Evolutionary conservation across 169 alveolate genomes (phyloP).

Genomic region (Plasmodium vivax): DNA sequence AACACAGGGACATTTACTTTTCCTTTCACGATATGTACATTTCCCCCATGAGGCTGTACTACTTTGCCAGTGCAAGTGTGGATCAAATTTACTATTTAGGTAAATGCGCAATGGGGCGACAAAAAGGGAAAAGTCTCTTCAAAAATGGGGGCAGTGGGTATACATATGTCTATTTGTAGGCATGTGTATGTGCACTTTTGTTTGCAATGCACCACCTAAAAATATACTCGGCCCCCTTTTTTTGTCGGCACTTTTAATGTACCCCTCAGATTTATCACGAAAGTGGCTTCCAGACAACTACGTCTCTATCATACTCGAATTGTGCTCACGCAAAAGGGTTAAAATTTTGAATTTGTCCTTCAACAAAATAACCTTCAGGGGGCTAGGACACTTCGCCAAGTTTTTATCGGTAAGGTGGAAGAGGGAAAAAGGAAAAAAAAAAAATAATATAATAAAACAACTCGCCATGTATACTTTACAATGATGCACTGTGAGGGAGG

Average conservation of each 20-base stretch:
- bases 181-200: neutral
- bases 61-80: constrained; percentile 44
- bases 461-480: neutral
- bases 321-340: constrained; percentile 47
- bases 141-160: neutral
- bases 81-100: constrained; percentile 72
- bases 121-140: neutral
- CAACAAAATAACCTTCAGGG: constrained; percentile 60
- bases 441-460: neutral
- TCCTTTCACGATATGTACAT: constrained; percentile 69
- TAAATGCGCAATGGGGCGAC: neutral
- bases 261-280: constrained; percentile 44
- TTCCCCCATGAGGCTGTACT: constrained; percentile 75
- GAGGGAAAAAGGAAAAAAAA: neutral
- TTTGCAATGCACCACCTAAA: neutral
- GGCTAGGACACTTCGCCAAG: constrained; percentile 6
- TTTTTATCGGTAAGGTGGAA: constrained; percentile 13
- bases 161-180: neutral
- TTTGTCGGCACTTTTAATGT: neutral
- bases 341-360: constrained; percentile 63
- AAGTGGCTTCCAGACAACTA: constrained; percentile 75
- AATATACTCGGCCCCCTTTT: neutral
- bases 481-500: neutral
- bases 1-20: constrained; percentile 39
- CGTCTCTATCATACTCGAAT: constrained; percentile 37